These are phyloP conservation scores for Brettanomyces custersianus DNA, from an alignment of 805 yeast genomes.

Conservation along the genomic window DNA sequence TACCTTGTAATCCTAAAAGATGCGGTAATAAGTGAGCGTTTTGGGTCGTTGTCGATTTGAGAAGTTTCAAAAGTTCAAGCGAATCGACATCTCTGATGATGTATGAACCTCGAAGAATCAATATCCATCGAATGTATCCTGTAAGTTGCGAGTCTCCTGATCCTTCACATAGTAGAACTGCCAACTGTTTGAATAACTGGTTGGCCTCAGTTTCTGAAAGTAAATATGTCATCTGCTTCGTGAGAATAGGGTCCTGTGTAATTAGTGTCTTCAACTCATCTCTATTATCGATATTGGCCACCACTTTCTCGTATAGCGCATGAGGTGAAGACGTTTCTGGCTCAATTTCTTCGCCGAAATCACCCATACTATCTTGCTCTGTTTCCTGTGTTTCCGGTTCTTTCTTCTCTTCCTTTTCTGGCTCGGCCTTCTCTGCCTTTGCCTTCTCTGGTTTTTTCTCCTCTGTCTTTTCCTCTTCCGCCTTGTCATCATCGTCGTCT, in stretches of 20 bases:
- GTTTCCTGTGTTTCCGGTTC: constrained; percentile 11
- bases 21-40: constrained; percentile 54
- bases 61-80: constrained; percentile 42
- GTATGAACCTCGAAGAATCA: constrained; percentile 62
- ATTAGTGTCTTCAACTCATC: constrained; percentile 23
- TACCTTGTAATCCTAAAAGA: constrained; percentile 76
- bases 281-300: not conserved
- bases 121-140: constrained; percentile 76
- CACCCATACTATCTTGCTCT: constrained; percentile 17
- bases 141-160: constrained; percentile 4
- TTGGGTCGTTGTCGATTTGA: constrained; percentile 49
- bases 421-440: constrained; percentile 6
- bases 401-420: constrained; percentile 7
- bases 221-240: constrained; percentile 45
- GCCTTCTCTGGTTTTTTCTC: constrained; percentile 9
- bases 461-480: constrained; percentile 6
- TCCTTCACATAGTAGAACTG: constrained; percentile 36
- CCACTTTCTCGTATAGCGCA: constrained; percentile 6
- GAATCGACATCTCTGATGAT: constrained; percentile 43
- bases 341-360: constrained; percentile 15
- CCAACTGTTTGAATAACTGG: constrained; percentile 36
- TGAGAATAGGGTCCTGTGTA: constrained; percentile 30
- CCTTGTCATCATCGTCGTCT: constrained; percentile 7
- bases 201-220: constrained; percentile 37
- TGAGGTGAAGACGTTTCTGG: constrained; percentile 19